Conservation (phyloP, 2,329 filamentous ascomycete species). For the Nigrograna mackinnonii region DNA sequence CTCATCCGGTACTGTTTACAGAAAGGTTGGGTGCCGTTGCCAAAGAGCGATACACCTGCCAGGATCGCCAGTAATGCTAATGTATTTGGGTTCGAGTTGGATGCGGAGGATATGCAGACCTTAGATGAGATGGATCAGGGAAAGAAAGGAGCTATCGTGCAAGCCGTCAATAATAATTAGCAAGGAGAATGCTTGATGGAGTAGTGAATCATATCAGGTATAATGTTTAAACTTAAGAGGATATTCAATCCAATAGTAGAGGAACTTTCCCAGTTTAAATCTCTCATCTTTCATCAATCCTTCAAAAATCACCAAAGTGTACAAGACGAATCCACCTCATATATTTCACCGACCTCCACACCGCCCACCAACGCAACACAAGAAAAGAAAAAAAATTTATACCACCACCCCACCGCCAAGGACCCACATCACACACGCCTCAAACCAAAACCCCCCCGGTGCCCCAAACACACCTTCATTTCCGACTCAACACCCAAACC, state of each 20-base stretch:
- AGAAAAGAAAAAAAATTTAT: too few relatives aligned
- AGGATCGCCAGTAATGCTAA: constrained; percentile 40
- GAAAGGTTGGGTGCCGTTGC: constrained; percentile 57
- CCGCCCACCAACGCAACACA: too few relatives aligned
- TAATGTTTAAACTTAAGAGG: background rate
- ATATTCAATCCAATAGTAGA: background rate
- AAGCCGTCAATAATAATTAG: constrained; percentile 24
- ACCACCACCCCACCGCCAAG: too few relatives aligned
- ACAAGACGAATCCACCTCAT: too few relatives aligned
- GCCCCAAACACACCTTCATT: too few relatives aligned
- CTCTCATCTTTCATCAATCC: background rate
- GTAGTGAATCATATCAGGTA: background rate
- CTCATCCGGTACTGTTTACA: constrained; percentile 82
- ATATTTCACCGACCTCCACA: constrained; percentile 19
- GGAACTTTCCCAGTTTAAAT: background rate
- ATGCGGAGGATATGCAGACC: constrained; percentile 35
- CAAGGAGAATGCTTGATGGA: background rate
- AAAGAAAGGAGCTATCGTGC: constrained; percentile 35
- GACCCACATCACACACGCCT: too few relatives aligned
- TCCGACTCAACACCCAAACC: too few relatives aligned
- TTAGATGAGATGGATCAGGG: constrained; percentile 40
- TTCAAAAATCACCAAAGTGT: background rate
- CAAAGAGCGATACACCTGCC: constrained; percentile 42
- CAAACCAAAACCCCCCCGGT: too few relatives aligned
- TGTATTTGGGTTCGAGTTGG: constrained; percentile 40